These are phyloP conservation scores for Bifiguratus adelaidae DNA, from an alignment of 192 early-diverging fungal species.

Conservation along the genomic window DNA sequence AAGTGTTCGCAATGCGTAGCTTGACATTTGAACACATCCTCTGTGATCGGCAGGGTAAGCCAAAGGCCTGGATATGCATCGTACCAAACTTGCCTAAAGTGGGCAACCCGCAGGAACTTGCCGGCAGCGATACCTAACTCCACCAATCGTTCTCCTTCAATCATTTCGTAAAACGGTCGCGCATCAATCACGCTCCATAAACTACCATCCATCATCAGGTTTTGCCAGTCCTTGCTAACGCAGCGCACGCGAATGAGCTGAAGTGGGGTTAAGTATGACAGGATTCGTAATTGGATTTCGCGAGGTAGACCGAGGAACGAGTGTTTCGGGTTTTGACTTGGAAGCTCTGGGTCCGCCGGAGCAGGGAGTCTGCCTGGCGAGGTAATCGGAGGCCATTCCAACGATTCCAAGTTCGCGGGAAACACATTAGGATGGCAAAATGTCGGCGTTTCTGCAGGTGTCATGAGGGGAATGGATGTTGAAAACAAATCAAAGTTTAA, in stretches of 20 bases:
- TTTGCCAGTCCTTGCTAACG: constrained; percentile 20
- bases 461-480: too few species aligned
- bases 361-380: too few species aligned
- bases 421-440: too few species aligned
- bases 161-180: constrained; percentile 20
- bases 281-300: too few species aligned
- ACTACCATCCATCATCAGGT: constrained; percentile 20
- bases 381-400: too few species aligned
- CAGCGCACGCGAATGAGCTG: not conserved
- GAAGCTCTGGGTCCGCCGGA: too few species aligned
- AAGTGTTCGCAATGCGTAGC: constrained; percentile 10
- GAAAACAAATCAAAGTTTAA: too few species aligned
- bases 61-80: not conserved
- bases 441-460: too few species aligned
- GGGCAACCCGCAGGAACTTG: constrained; percentile 19
- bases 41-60: constrained; percentile 5
- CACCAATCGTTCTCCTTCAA: constrained; percentile 17
- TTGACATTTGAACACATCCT: constrained; percentile 27
- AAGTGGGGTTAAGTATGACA: too few species aligned
- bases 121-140: constrained; percentile 15
- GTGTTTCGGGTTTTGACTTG: too few species aligned
- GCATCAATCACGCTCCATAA: constrained; percentile 22
- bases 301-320: too few species aligned
- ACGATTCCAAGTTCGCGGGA: too few species aligned
- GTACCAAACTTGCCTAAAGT: constrained; percentile 18